Percentiles rank a stretch among this genome's conserved stretches.
These are phyloP conservation scores for Anthoceros angustus DNA, from an alignment of 225 moss, liverwort and hornwort genomes.

Conservation along the genomic window DNA sequence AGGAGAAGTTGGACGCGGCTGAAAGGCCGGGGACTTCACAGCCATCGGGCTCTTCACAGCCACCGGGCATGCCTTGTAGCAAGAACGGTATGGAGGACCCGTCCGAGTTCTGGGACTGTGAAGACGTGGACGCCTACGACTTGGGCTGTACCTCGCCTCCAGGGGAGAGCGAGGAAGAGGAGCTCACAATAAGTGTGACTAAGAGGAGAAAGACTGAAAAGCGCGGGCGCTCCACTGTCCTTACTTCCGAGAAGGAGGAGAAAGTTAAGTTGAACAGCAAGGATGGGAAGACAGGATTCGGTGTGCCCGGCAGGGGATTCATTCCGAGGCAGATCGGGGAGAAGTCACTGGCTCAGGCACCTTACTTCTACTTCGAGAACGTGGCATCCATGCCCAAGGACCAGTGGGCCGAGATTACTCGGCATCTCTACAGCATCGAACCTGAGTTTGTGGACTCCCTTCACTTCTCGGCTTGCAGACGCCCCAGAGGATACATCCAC, in stretches of 20 bases:
- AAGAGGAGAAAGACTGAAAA: not conserved
- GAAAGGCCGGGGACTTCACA: no score
- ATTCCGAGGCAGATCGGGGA: constrained; percentile 29
- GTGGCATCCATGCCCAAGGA: constrained; percentile 58
- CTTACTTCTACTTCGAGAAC: constrained; percentile 81
- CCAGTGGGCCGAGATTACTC: constrained; percentile 44
- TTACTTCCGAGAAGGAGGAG: not conserved
- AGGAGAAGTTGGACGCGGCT: no score
- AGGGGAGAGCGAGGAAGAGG: not conserved
- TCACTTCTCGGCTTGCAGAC: constrained; percentile 61
- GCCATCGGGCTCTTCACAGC: no score
- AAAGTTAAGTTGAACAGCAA: constrained; percentile 13
- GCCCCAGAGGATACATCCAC: constrained; percentile 69
- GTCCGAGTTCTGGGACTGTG: no score
- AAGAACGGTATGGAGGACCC: no score
- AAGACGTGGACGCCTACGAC: no score
- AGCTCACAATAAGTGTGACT: not conserved
- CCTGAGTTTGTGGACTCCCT: constrained; percentile 68
- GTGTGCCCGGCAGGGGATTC: constrained; percentile 40
- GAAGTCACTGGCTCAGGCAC: constrained; percentile 35
- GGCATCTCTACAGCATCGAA: constrained; percentile 53
- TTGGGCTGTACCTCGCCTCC: no score
- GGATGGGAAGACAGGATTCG: constrained; percentile 29
- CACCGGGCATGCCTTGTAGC: no score
- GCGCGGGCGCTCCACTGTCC: not conserved